Evolutionary conservation across 2,329 filamentous ascomycete species (phyloP).

Genomic region (Niveomyces coronatus): DNA sequence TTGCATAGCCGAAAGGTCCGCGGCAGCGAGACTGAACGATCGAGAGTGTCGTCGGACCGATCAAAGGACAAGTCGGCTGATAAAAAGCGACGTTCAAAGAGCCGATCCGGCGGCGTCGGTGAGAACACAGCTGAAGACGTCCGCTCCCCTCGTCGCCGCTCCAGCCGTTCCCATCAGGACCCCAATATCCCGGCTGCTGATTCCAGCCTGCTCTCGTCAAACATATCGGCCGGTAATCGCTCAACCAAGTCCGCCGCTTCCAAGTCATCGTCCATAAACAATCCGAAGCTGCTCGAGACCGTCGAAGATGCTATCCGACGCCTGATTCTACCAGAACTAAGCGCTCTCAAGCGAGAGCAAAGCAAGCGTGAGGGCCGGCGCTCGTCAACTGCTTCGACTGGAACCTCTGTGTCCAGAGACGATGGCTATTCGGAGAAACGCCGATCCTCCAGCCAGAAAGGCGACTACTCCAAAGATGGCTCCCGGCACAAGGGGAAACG

Average conservation of each 20-base stretch:
- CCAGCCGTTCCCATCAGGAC: slow-evolving; percentile 42
- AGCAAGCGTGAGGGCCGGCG: slow-evolving; percentile 63
- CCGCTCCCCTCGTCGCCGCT: slow-evolving; percentile 37
- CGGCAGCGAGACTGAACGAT: slow-evolving; percentile 31
- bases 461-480: slow-evolving; percentile 43
- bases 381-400: slow-evolving; percentile 51
- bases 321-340: slow-evolving; percentile 83
- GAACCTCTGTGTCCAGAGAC: slow-evolving; percentile 43
- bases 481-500: slow-evolving; percentile 33
- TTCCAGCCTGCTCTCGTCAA: slow-evolving; percentile 44
- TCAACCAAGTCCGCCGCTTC: slow-evolving; percentile 44
- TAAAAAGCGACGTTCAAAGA: slow-evolving; percentile 33
- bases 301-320: slow-evolving; percentile 89
- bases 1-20: slow-evolving; percentile 34
- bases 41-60: slow-evolving; percentile 28
- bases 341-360: slow-evolving; percentile 82
- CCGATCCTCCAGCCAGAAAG: slow-evolving; percentile 48
- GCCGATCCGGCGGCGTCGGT: slow-evolving; percentile 36
- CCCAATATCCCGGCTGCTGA: slow-evolving; percentile 42
- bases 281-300: slow-evolving; percentile 80
- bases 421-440: slow-evolving; percentile 49
- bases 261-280: slow-evolving; percentile 70
- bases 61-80: slow-evolving; percentile 38
- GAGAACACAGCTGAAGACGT: slow-evolving; percentile 38
- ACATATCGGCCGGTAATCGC: slow-evolving; percentile 42